These are phyloP conservation scores for Tricholoma hemisulphureum DNA, from an alignment of 768 basidiomycete species.

Conservation along the genomic window DNA sequence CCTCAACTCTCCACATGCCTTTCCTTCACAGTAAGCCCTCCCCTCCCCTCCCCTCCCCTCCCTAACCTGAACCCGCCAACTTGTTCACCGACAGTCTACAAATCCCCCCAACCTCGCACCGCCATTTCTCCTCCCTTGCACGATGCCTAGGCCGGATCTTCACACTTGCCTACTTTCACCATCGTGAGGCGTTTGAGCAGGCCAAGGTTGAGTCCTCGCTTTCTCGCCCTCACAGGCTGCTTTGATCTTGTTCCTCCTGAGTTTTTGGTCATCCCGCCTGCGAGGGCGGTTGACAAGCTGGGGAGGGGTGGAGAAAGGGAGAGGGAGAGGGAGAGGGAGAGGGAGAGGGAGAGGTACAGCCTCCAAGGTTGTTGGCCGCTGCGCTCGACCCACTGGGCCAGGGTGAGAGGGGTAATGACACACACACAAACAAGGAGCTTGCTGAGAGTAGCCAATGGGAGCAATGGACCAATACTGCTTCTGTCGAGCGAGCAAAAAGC, in stretches of 20 bases:
- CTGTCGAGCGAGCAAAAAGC: conserved; percentile 9
- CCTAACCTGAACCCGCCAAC: conserved; percentile 69
- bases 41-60: conserved; percentile 3
- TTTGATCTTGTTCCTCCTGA: conserved; percentile 51
- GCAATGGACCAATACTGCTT: not conserved
- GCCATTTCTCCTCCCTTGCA: conserved; percentile 93
- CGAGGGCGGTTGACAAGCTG: conserved; percentile 24
- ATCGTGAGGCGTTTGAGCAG: conserved; percentile 87
- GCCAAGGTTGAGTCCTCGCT: conserved; percentile 90
- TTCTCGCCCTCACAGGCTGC: conserved; percentile 75
- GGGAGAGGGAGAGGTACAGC: too few relatives aligned
- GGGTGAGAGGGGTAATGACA: not conserved
- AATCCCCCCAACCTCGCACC: too few relatives aligned
- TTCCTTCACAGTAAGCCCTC: too few relatives aligned
- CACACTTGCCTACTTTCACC: conserved; percentile 94
- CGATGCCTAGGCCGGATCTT: conserved; percentile 92
- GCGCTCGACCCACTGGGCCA: conserved; percentile 30
- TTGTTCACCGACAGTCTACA: conserved; percentile 80
- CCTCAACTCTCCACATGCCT: too few relatives aligned
- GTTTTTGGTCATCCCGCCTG: too few relatives aligned
- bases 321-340: conserved; percentile 14
- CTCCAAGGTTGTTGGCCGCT: conserved; percentile 39
- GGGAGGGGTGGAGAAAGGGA: conserved; percentile 18
- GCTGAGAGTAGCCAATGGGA: not conserved
- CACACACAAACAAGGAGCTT: not conserved